Percentiles rank a stretch among this genome's conserved stretches.
These are phyloP conservation scores for Symbiodinium natans DNA, from an alignment of 73 alveolate genomes.

Conservation along the genomic window DNA sequence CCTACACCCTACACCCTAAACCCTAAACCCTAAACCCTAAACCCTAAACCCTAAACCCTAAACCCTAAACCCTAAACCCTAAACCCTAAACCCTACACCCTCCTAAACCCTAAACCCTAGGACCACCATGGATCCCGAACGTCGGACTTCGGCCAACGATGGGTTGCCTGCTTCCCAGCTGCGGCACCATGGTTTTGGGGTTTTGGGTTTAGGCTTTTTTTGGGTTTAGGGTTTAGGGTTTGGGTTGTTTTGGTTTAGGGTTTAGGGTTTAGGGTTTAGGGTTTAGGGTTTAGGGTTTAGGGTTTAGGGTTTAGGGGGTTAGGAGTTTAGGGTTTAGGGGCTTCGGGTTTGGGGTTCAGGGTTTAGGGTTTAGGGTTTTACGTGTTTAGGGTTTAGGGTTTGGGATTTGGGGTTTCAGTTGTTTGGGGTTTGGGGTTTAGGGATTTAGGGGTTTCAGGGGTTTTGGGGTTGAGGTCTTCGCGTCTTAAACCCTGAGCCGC, in stretches of 20 bases:
- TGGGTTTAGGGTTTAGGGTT: no score
- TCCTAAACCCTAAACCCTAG: neutral
- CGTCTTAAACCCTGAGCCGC: neutral
- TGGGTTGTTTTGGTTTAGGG: no score
- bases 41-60: neutral
- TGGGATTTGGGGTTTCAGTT: neutral
- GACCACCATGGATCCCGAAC: conserved; percentile 80
- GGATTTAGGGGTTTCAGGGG: neutral
- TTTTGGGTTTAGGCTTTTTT: no score
- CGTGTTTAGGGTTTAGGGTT: neutral
- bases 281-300: neutral
- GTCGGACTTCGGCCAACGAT: conserved; percentile 73
- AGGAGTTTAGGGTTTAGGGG: neutral
- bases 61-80: neutral
- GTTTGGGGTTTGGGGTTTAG: neutral
- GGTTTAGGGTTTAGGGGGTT: neutral
- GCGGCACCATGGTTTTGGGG: neutral
- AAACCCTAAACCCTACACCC: neutral
- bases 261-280: neutral
- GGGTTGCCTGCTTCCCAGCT: neutral
- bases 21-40: no score
- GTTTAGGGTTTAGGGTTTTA: neutral
- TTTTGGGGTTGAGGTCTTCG: neutral
- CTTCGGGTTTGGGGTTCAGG: neutral
- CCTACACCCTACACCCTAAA: neutral